phyloP scores from a whole-genome alignment of 2,329 filamentous ascomycete species.

The Colletotrichum nymphaeae region DNA sequence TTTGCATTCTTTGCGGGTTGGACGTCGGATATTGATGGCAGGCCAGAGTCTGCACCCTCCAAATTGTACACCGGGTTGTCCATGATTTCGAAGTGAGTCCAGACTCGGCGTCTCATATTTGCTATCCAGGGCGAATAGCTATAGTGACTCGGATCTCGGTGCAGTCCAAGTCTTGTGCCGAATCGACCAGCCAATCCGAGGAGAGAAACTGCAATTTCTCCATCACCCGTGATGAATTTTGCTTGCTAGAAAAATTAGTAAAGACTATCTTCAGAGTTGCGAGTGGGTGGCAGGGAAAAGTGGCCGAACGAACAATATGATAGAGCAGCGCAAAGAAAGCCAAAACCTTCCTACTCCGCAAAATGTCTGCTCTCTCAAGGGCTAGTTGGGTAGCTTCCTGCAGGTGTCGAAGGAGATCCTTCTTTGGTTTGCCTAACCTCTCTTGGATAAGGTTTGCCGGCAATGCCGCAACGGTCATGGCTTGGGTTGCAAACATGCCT shows the following conservation, averaged over 20 bases:
- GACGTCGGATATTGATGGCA: conserved; percentile 31
- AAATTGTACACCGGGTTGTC: conserved; percentile 36
- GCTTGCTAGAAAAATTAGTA: conserved; percentile 11
- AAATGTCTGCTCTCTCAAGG: conserved; percentile 24
- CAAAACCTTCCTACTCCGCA: conserved; percentile 26
- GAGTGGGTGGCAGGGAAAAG: background rate
- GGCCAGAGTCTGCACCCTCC: conserved; percentile 35
- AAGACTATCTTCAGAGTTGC: background rate
- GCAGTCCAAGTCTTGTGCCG: conserved; percentile 23
- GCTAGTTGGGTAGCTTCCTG: conserved; percentile 26
- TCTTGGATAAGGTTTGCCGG: conserved; percentile 11
- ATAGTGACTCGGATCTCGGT: conserved; percentile 32
- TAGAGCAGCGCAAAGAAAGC: conserved; percentile 28
- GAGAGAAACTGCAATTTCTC: conserved; percentile 19
- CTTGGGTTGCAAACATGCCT: conserved; percentile 26
- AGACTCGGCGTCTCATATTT: conserved; percentile 24
- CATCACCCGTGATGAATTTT: conserved; percentile 28
- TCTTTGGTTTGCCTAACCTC: conserved; percentile 12
- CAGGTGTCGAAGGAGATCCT: conserved; percentile 17
- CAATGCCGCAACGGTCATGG: conserved; percentile 33
- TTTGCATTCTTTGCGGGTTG: conserved; percentile 33
- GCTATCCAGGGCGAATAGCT: conserved; percentile 26
- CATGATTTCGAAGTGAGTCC: conserved; percentile 33
- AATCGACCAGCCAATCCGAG: conserved; percentile 30
- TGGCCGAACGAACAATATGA: conserved; percentile 17